phyloP scores from a whole-genome alignment of 768 basidiomycete species.

The Agaricus bisporus region DNA sequence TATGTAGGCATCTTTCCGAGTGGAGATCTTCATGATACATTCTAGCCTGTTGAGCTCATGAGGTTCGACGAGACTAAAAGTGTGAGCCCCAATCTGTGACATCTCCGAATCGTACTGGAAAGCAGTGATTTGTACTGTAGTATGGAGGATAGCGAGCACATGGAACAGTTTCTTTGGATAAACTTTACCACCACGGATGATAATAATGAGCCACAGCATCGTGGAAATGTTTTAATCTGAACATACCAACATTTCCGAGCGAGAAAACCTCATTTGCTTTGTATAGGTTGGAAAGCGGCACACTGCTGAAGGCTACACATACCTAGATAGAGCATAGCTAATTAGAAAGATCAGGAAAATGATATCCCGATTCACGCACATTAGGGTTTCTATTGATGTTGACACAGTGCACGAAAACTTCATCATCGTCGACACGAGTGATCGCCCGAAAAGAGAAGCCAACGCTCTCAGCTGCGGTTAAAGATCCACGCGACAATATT shows the following conservation, averaged over 20 bases:
- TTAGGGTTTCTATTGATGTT: constrained; percentile 68
- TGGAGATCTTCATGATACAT: constrained; percentile 53
- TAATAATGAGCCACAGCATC: too few relatives aligned
- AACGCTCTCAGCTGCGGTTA: constrained; percentile 66
- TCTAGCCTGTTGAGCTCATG: constrained; percentile 66
- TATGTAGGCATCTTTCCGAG: constrained; percentile 28
- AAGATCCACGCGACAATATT: constrained; percentile 64
- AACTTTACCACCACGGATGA: too few relatives aligned
- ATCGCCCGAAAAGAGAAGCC: constrained; percentile 45
- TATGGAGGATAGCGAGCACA: too few relatives aligned
- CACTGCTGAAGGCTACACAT: constrained; percentile 63
- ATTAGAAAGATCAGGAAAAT: background rate
- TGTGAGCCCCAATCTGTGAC: constrained; percentile 36
- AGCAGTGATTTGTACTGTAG: too few relatives aligned
- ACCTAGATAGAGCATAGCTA: constrained; percentile 34
- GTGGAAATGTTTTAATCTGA: constrained; percentile 63
- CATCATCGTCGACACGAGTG: constrained; percentile 17
- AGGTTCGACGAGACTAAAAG: constrained; percentile 62
- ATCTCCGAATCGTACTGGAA: constrained; percentile 40
- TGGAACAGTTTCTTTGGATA: constrained; percentile 25
- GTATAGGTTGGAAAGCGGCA: constrained; percentile 64
- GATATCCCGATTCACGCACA: constrained; percentile 30
- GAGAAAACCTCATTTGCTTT: constrained; percentile 72
- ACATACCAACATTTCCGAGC: constrained; percentile 68
- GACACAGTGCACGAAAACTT: constrained; percentile 71